phyloP scores from a whole-genome alignment of 2,329 filamentous ascomycete genomes.

The Colletotrichum cereale region DNA sequence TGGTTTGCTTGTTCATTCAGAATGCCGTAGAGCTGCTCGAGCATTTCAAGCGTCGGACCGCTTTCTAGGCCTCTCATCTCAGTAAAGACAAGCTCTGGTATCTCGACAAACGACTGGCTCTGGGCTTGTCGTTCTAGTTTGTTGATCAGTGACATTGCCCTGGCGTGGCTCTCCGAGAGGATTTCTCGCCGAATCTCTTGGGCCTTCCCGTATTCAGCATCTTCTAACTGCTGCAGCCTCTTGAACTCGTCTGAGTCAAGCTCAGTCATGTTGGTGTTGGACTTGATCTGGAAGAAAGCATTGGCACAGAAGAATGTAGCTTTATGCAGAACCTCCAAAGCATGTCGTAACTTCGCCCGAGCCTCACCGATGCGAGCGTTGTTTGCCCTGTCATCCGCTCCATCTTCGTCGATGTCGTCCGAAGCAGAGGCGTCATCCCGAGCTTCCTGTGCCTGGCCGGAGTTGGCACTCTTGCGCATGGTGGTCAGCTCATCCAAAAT shows the following conservation, averaged over 20 bases:
- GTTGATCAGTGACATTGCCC: slow-evolving; percentile 74
- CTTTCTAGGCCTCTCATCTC: slow-evolving; percentile 78
- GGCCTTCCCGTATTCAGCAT: slow-evolving; percentile 80
- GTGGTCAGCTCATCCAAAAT: slow-evolving; percentile 54
- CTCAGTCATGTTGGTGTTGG: slow-evolving; percentile 71
- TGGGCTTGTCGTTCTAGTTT: slow-evolving; percentile 67
- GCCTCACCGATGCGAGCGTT: slow-evolving; percentile 65
- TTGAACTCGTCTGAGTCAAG: slow-evolving; percentile 77
- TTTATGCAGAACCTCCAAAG: slow-evolving; percentile 84
- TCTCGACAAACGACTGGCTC: slow-evolving; percentile 68
- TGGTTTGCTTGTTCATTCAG: slow-evolving; percentile 80
- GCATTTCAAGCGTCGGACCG: slow-evolving; percentile 71
- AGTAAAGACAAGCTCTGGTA: slow-evolving; percentile 69
- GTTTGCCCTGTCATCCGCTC: slow-evolving; percentile 39
- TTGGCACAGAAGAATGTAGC: slow-evolving; percentile 89
- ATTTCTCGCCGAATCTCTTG: slow-evolving; percentile 84
- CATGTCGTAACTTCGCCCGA: slow-evolving; percentile 75
- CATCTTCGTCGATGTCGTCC: slow-evolving; percentile 51
- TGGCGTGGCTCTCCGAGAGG: slow-evolving; percentile 68
- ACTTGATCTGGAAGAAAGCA: slow-evolving; percentile 85
- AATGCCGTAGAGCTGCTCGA: slow-evolving; percentile 73
- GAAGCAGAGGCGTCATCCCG: neutral
- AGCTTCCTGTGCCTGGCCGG: neutral
- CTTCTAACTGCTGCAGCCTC: slow-evolving; percentile 77
- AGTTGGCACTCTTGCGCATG: neutral